Evolutionary conservation across 2,329 filamentous ascomycete species (phyloP).

Genomic region (Cercospora sp.): DNA sequence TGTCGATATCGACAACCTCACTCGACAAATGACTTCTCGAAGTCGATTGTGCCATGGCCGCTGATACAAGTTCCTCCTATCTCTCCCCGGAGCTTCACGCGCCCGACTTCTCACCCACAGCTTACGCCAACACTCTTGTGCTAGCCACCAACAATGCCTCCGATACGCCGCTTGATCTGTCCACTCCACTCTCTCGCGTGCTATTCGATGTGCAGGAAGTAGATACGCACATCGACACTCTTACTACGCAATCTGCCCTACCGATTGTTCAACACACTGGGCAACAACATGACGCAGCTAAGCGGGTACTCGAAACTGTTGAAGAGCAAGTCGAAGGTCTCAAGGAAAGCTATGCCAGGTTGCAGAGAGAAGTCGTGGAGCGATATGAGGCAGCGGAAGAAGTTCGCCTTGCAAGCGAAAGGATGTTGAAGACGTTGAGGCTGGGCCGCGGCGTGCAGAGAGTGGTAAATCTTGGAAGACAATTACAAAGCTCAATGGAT

Average conservation of each 20-base stretch:
- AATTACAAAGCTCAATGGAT: conserved; percentile 80
- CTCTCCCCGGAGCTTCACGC: conserved; percentile 19
- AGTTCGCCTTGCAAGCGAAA: conserved; percentile 72
- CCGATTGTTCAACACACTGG: conserved; percentile 78
- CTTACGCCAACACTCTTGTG: conserved; percentile 87
- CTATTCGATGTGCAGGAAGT: conserved; percentile 97
- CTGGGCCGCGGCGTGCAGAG: conserved; percentile 74
- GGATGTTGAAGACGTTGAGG: conserved; percentile 77
- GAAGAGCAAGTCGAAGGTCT: conserved; percentile 77
- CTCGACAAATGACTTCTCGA: not conserved
- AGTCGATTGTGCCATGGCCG: conserved; percentile 1
- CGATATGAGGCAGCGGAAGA: conserved; percentile 85
- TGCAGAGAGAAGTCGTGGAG: conserved; percentile 82
- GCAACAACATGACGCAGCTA: conserved; percentile 70
- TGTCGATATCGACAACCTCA: not conserved
- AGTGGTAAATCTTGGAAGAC: conserved; percentile 77
- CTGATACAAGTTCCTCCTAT: conserved; percentile 15
- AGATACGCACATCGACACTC: conserved; percentile 87
- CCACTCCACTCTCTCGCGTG: conserved; percentile 87
- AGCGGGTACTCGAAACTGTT: conserved; percentile 70
- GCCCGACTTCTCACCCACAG: conserved; percentile 69
- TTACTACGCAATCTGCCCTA: conserved; percentile 81
- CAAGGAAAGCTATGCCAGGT: conserved; percentile 78
- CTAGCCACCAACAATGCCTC: conserved; percentile 87
- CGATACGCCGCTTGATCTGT: conserved; percentile 87